Evolutionary conservation across 1,284 basidiomycete species (phyloP).

Genomic region (Naganishia sp.): DNA sequence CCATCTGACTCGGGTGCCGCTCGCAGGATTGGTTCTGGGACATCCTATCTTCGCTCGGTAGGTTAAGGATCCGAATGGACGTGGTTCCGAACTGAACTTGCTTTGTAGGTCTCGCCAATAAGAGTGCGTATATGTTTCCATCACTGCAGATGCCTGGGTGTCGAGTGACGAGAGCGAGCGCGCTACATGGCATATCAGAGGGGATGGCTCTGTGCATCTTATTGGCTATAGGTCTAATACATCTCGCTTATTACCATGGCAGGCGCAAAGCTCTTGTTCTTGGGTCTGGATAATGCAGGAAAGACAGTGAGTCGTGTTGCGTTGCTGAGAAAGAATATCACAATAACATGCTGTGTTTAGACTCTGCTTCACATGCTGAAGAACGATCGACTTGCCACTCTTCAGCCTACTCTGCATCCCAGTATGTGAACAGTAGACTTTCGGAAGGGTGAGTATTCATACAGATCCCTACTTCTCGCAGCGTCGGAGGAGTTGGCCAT

Average conservation of each 20-base stretch:
- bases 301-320: slow-evolving; percentile 72
- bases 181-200: no score
- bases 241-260: neutral
- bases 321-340: neutral
- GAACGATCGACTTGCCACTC: slow-evolving; percentile 95
- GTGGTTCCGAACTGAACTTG: neutral
- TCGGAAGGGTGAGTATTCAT: neutral
- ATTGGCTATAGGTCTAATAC: neutral
- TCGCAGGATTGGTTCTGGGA: slow-evolving; percentile 87
- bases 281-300: slow-evolving; percentile 97
- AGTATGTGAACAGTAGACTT: slow-evolving; percentile 61
- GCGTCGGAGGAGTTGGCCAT: slow-evolving; percentile 99
- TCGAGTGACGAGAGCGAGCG: neutral
- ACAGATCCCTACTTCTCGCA: slow-evolving; percentile 47
- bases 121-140: slow-evolving; percentile 61
- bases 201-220: neutral
- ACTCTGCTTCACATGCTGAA: slow-evolving; percentile 99
- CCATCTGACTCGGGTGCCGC: neutral
- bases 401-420: slow-evolving; percentile 99
- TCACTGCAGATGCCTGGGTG: neutral
- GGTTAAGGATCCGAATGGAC: slow-evolving; percentile 40
- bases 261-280: slow-evolving; percentile 95
- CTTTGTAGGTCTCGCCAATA: slow-evolving; percentile 82
- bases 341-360: slow-evolving; percentile 56
- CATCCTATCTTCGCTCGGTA: slow-evolving; percentile 84